Evolutionary conservation across 768 basidiomycete species (phyloP).

Genomic region (Melanogaster broomeanus): DNA sequence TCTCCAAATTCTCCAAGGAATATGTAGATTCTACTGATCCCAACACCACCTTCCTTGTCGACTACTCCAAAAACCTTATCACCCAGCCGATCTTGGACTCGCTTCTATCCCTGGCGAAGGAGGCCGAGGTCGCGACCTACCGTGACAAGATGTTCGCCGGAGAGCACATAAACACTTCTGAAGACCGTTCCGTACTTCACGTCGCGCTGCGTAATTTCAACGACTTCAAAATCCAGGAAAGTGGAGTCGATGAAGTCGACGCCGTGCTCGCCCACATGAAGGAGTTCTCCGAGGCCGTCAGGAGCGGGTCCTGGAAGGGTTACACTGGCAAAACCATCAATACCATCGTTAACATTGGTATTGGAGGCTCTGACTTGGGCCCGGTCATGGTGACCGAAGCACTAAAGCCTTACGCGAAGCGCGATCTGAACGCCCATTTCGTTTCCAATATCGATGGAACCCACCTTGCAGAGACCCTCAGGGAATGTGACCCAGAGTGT

Average conservation of each 20-base stretch:
- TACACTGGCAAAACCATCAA: slow-evolving; percentile 96
- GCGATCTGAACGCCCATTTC: slow-evolving; percentile 84
- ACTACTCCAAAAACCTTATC: slow-evolving; percentile 97
- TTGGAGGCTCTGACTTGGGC: slow-evolving; percentile 96
- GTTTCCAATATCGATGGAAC: slow-evolving; percentile 99
- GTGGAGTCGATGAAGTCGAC: slow-evolving; percentile 79
- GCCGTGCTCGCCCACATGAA: slow-evolving; percentile 90
- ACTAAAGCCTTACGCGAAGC: slow-evolving; percentile 88
- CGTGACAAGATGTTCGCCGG: slow-evolving; percentile 95
- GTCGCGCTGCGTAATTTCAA: slow-evolving; percentile 84
- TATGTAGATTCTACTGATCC: slow-evolving; percentile 70
- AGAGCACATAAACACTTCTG: slow-evolving; percentile 97
- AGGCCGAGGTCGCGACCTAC: slow-evolving; percentile 81
- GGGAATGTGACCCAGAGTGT: slow-evolving; percentile 81
- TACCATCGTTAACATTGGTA: slow-evolving; percentile 97
- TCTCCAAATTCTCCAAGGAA: slow-evolving; percentile 78
- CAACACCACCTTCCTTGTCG: slow-evolving; percentile 81
- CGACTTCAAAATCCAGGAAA: slow-evolving; percentile 79
- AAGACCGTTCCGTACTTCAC: slow-evolving; percentile 96
- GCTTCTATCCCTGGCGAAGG: slow-evolving; percentile 80
- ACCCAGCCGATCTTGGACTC: slow-evolving; percentile 78
- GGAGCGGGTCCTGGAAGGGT: slow-evolving; percentile 91
- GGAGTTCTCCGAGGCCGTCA: slow-evolving; percentile 80
- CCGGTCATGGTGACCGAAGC: slow-evolving; percentile 99
- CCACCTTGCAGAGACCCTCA: slow-evolving; percentile 88